Evolutionary conservation across 2,329 filamentous ascomycete species (phyloP).

Genomic region (Fusarium zealandicum): DNA sequence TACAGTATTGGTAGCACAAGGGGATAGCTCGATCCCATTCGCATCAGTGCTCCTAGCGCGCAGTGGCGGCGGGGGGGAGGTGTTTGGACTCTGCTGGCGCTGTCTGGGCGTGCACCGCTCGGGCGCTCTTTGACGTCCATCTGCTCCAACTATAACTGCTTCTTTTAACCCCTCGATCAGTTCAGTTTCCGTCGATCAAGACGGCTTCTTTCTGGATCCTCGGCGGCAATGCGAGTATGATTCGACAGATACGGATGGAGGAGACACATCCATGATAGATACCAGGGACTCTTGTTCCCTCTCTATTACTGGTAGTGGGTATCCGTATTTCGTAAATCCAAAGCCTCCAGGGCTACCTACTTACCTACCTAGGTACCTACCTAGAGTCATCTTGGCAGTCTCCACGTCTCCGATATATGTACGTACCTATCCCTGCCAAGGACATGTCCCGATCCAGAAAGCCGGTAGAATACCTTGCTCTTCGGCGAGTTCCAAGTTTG

Average conservation of each 20-base stretch:
- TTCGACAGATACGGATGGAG: too few species aligned
- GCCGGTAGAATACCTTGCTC: not conserved
- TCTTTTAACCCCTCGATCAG: too few species aligned
- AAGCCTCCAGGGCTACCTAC: too few species aligned
- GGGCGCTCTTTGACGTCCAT: constrained; percentile 9
- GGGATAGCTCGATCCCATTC: not conserved
- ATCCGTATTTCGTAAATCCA: too few species aligned
- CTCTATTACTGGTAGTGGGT: not conserved
- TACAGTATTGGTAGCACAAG: constrained; percentile 34
- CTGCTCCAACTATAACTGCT: not conserved
- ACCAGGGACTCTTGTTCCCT: not conserved
- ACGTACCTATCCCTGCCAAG: constrained; percentile 12
- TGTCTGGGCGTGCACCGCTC: not conserved
- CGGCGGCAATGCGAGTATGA: too few species aligned
- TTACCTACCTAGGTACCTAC: too few species aligned
- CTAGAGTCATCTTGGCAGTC: constrained; percentile 12
- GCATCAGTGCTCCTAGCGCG: constrained; percentile 23
- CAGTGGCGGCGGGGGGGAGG: constrained; percentile 25
- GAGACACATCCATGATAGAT: too few species aligned
- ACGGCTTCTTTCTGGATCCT: too few species aligned
- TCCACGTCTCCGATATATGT: constrained; percentile 15
- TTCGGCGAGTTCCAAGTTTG: constrained; percentile 1
- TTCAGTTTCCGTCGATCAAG: too few species aligned
- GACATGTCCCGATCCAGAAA: not conserved
- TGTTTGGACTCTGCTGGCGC: constrained; percentile 13